Evolutionary conservation across 2,329 filamentous ascomycete species (phyloP), one percentile per base, ranked within the genome.

Genomic region (Exophiala dermatitidis): DNA sequence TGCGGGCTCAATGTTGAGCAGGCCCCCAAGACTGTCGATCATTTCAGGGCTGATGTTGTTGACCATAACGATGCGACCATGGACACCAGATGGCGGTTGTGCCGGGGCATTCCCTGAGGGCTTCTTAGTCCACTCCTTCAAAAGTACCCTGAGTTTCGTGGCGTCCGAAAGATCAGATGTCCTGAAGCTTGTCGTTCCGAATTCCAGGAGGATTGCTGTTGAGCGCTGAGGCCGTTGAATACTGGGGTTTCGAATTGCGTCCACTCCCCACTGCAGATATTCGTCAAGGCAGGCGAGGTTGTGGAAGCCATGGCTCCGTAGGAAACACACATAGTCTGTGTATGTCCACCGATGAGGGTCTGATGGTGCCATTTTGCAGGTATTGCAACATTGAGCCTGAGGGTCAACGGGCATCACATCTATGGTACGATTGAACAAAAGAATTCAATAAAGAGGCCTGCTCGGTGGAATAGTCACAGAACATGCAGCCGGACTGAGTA

Each of bases 261-360:
- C 48, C 6, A 59, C 34, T 30, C 59, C 59, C 59, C 59, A 60
- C 37, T 54, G 53, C 33, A 60, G 56, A 44, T 50, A 60, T 33
- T 57, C 59, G 44, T 60, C 56, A 19, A 60, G 48, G 26, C 51
- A 50, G 32, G 53, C 49, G 32, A 60, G 56, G 44, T 60, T 60
- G 50, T 58, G 59, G 53, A 59, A 60, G 5, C 59, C 59, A 52
- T 60, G 59, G n/a, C 56, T 56, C 10, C 56, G 48, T 3, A 60
- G 33, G 36, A 60, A 60, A 46, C 59, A 60, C 19, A 59, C 59
- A 38, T 60, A 60, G 45, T 60, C 59, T 34, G 59, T 59, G 44
- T 57, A 60, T 6, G 59, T 60, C 59, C 59, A 60, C 26, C 49
- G 56, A 31, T 54, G 50, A 19, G 59, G 56, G 55, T 60, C 59